phyloP scores from a whole-genome alignment of 2,329 filamentous ascomycete species.

The Fusarium begoniae region DNA sequence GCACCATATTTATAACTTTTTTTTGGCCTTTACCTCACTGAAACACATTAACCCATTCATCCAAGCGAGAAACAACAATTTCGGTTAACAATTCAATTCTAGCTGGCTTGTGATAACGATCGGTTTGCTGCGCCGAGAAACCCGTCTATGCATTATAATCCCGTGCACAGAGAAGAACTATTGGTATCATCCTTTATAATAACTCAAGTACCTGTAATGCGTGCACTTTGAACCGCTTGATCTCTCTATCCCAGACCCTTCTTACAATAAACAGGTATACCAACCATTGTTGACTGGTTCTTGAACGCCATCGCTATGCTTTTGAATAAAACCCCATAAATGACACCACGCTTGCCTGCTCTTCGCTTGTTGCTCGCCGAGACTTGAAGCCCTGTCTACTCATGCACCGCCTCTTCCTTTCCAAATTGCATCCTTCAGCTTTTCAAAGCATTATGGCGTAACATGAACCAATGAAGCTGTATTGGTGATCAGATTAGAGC shows the following conservation, averaged over 20 bases:
- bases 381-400: not conserved
- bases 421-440: not conserved
- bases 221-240: not conserved
- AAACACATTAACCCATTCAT: not conserved
- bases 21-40: not conserved
- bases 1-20: constrained; percentile 11
- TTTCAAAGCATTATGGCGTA: not conserved
- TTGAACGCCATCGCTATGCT: constrained; percentile 40
- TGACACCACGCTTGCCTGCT: not conserved
- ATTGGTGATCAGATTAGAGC: constrained; percentile 2
- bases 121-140: not conserved
- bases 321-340: constrained; percentile 12
- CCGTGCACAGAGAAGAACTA: not conserved
- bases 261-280: not conserved
- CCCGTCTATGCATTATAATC: not conserved
- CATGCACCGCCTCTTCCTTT: not conserved
- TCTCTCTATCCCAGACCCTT: not conserved
- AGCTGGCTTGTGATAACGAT: not conserved
- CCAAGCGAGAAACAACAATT: constrained; percentile 16
- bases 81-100: not conserved
- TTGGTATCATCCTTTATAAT: constrained; percentile 6
- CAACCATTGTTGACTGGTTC: constrained; percentile 1
- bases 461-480: not conserved
- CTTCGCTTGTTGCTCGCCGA: not conserved
- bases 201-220: not conserved